Conservation (phyloP, 805 yeast species). For the Candida berthetii region DNA sequence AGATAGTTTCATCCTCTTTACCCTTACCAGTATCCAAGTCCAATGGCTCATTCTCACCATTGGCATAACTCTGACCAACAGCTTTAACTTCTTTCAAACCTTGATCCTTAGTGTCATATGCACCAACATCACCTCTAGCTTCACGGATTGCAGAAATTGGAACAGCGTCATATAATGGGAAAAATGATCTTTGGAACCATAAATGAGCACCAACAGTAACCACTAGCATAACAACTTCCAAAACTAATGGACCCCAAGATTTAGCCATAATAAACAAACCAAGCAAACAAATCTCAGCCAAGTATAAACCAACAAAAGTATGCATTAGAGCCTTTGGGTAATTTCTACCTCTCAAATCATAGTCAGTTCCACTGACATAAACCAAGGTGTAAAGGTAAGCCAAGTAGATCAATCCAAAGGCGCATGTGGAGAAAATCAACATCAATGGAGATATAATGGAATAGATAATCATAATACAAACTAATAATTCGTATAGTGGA, state of each 20-base stretch:
- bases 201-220: slow-evolving; percentile 55
- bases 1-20: slow-evolving; percentile 20
- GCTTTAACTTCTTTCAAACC: slow-evolving; percentile 52
- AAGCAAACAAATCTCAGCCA: slow-evolving; percentile 62
- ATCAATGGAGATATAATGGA: slow-evolving; percentile 75
- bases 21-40: slow-evolving; percentile 6
- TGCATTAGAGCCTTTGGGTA: slow-evolving; percentile 71
- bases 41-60: slow-evolving; percentile 3
- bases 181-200: slow-evolving; percentile 50
- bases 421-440: slow-evolving; percentile 57
- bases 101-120: slow-evolving; percentile 61
- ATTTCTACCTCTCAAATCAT: slow-evolving; percentile 66
- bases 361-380: slow-evolving; percentile 51
- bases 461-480: slow-evolving; percentile 68
- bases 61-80: slow-evolving; percentile 35
- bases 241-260: slow-evolving; percentile 72
- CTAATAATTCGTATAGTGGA: slow-evolving; percentile 71
- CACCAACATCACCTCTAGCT: slow-evolving; percentile 31
- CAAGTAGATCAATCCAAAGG: slow-evolving; percentile 49
- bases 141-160: slow-evolving; percentile 51
- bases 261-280: slow-evolving; percentile 74
- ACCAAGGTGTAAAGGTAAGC: slow-evolving; percentile 59
- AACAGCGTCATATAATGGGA: slow-evolving; percentile 59
- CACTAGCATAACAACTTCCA: slow-evolving; percentile 56
- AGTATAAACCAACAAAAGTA: slow-evolving; percentile 62